Evolutionary conservation across 257 asterid species (phyloP).

Genomic region (Rubia yunnanensis): DNA sequence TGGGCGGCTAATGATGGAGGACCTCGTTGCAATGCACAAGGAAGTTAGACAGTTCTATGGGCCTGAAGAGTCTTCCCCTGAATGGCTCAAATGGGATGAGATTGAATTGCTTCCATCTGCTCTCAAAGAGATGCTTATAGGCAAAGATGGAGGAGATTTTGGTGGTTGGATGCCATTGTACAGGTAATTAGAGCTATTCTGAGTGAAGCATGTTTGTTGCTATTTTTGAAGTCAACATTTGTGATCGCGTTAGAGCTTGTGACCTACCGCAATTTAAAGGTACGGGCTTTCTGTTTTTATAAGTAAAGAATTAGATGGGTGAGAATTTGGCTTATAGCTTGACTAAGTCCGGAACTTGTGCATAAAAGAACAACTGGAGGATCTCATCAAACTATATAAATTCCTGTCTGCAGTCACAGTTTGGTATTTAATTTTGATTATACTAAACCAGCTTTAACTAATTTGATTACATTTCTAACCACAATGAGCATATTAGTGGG

Average conservation of each 20-base stretch:
- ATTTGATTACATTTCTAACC: too few species aligned
- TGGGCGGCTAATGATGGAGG: slow-evolving; percentile 1
- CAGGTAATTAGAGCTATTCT: slow-evolving; percentile 28
- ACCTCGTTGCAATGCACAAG: slow-evolving; percentile 6
- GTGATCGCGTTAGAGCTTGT: not conserved
- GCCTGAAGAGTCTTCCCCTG: not conserved
- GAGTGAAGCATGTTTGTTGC: not conserved
- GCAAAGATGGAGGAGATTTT: slow-evolving; percentile 27
- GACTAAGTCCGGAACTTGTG: not conserved
- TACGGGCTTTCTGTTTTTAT: not conserved
- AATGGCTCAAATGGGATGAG: slow-evolving; percentile 5
- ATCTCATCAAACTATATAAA: not conserved
- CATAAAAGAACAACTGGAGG: too few species aligned
- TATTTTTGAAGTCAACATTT: not conserved
- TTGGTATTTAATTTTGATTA: not conserved
- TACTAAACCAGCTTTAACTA: too few species aligned
- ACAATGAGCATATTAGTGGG: not conserved
- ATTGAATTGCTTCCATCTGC: slow-evolving; percentile 3
- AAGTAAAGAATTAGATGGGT: not conserved
- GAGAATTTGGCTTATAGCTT: not conserved
- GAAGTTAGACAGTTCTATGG: not conserved
- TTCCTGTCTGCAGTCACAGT: not conserved
- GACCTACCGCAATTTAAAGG: too few species aligned
- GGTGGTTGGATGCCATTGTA: slow-evolving; percentile 81
- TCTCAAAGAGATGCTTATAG: not conserved